phyloP scores from a whole-genome alignment of 495 filamentous ascomycete species.

The Xylaria bambusicola region DNA sequence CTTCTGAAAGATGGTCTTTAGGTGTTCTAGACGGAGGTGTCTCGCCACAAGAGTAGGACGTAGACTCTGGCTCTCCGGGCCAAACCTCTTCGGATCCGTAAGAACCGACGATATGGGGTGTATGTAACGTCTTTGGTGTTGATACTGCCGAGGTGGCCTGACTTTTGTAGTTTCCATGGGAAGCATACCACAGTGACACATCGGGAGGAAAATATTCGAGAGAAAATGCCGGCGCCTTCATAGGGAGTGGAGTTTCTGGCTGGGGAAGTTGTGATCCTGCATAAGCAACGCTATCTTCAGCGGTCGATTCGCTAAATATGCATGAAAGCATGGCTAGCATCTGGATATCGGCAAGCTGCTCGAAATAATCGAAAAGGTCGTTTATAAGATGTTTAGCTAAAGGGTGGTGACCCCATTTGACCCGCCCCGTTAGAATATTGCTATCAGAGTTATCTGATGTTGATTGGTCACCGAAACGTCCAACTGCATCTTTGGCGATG shows the following conservation, averaged over 20 bases:
- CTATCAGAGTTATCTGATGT: conserved; percentile 7
- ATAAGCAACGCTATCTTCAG: conserved; percentile 51
- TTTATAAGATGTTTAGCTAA: conserved; percentile 75
- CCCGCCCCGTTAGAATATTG: conserved; percentile 53
- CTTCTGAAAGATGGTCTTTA: conserved; percentile 37
- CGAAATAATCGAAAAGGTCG: conserved; percentile 73
- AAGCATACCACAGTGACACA: conserved; percentile 55
- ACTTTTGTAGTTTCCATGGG: conserved; percentile 32
- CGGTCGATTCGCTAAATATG: conserved; percentile 69
- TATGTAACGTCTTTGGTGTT: conserved; percentile 61
- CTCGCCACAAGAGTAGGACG: conserved; percentile 61
- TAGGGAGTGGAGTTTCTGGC: conserved; percentile 59
- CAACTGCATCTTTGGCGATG: conserved; percentile 58
- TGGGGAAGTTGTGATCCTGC: conserved; percentile 47
- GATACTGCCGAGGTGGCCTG: conserved; percentile 52
- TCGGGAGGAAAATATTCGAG: conserved; percentile 69
- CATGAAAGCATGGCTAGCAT: conserved; percentile 96
- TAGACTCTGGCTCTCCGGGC: conserved; percentile 50
- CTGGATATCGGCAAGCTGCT: conserved; percentile 77
- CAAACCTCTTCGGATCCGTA: conserved; percentile 58
- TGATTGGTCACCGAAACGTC: conserved; percentile 38
- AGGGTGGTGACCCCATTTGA: conserved; percentile 86
- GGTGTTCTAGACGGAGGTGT: conserved; percentile 61
- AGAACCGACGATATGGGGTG: conserved; percentile 61
- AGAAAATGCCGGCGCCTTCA: conserved; percentile 66